Conservation (phyloP, 345 rosid genomes). For the Corymbia maculata region DNA sequence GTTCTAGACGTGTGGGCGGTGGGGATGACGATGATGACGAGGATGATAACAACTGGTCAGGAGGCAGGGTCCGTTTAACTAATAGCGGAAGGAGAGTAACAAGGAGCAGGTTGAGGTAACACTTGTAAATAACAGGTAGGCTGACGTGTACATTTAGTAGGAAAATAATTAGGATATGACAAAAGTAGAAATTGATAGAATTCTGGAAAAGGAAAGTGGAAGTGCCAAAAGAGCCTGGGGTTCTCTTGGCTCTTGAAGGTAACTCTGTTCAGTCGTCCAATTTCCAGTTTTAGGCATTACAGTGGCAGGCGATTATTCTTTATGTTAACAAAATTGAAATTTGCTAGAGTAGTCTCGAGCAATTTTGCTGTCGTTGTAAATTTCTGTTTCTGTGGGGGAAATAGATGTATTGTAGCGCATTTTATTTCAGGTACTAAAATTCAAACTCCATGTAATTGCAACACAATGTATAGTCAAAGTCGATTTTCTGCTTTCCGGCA, state of each 20-base stretch:
- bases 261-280: background rate
- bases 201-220: background rate
- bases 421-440: background rate
- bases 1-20: conserved; percentile 13
- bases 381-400: background rate
- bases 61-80: conserved; percentile 29
- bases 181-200: background rate
- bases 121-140: conserved; percentile 13
- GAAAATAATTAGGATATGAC: background rate
- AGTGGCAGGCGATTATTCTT: background rate
- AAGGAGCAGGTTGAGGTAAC: conserved; percentile 42
- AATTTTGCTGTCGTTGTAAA: background rate
- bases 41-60: conserved; percentile 44
- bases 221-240: background rate
- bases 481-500: background rate
- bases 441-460: background rate
- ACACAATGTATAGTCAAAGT: background rate
- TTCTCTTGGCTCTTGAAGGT: background rate
- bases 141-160: conserved; percentile 3
- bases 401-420: background rate
- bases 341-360: background rate
- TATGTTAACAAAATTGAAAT: background rate
- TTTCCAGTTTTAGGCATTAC: background rate
- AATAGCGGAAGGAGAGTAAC: conserved; percentile 30
- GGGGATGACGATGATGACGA: conserved; percentile 32